Base-by-base conservation (phyloP, 108 stramenopile species). In the Cyclotella cryptica region DNA sequence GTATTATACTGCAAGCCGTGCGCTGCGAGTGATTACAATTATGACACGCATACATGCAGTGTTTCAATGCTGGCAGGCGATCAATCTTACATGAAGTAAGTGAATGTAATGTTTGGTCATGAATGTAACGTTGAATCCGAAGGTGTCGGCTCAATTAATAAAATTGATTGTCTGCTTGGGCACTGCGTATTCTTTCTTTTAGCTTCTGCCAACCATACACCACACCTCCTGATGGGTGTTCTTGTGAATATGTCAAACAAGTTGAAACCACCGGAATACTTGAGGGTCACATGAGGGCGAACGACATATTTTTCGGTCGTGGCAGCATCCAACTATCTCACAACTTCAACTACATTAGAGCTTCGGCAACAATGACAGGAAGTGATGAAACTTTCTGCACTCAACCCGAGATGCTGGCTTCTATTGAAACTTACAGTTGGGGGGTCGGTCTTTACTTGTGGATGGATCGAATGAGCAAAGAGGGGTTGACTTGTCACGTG, bases 291-390 rank as follows among this genome's bases (percentile, higher is more conserved):
- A 77, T 77, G 76, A 71, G 46, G 44, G 69, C 77, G 1, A 66
- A 78, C 29, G 63, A 65, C 35, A 46, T 71, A 41, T 78, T 78
- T 47, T 78, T 71, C n/a, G 77, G 76, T 18, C 30, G 76, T 10
- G 76, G 75, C 24, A 59, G 55, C 29, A 77, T 77, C 26, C 76
- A 77, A 26, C 24, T 77, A 42, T 77, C 76, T 2, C 67, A 69
- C 40, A 77, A 77, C 30, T 77, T 77, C 68, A 77, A 77, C 27
- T 77, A 77, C 57, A 77, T 77, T 47, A 54, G 68, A 17, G 76
- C 76, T 11, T 77, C 76, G 8, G 67, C 68, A 46, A 57, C 76
- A 13, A 77, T 77, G 76, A 77, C 76, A 0, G 69, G 77, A 55
- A 67, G 49, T 44, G 52, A 62, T n/a, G 61, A 71, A 0, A 71